A percentile compares a stretch with the other conserved stretches of the same genome.
phyloP scores from a whole-genome alignment of 306 rosid species.

The Rosa chinensis region DNA sequence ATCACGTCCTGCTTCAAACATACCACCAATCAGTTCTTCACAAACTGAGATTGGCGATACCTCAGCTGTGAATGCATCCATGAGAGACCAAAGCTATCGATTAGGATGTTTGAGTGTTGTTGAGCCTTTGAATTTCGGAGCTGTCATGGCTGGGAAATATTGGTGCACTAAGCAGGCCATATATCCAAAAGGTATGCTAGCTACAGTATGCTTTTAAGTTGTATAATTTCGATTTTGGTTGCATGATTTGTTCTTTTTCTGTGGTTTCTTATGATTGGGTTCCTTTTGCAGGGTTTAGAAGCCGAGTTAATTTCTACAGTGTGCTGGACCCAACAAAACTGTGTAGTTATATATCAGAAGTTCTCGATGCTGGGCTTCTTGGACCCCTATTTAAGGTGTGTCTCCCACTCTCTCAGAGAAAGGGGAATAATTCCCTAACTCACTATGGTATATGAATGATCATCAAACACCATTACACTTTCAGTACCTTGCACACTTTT shows the following conservation, averaged over 20 bases:
- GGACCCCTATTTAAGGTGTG: slow-evolving; percentile 90
- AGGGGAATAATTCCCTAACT: not conserved
- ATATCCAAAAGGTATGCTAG: slow-evolving; percentile 78
- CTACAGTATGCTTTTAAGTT: not conserved
- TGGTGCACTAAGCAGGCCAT: slow-evolving; percentile 73
- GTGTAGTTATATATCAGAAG: slow-evolving; percentile 75
- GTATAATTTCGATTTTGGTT: not conserved
- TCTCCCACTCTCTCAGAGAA: slow-evolving; percentile 7
- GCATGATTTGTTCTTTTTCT: not conserved
- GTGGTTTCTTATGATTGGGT: slow-evolving; percentile 16
- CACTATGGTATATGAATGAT: not conserved
- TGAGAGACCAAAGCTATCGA: slow-evolving; percentile 22
- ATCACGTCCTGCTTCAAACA: slow-evolving; percentile 28
- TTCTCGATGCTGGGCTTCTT: slow-evolving; percentile 77
- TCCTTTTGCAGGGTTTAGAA: slow-evolving; percentile 71
- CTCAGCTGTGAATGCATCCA: slow-evolving; percentile 16
- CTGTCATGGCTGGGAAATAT: slow-evolving; percentile 59
- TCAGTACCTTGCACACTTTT: not conserved
- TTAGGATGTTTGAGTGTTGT: slow-evolving; percentile 36
- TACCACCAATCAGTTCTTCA: slow-evolving; percentile 16
- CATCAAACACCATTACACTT: not conserved
- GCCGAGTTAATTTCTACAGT: slow-evolving; percentile 61
- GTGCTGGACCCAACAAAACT: slow-evolving; percentile 60
- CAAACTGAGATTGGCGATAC: slow-evolving; percentile 23
- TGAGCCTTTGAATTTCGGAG: slow-evolving; percentile 62